Base-by-base conservation (phyloP, 2,329 filamentous ascomycete genomes). In the Orbilia oligospora region DNA sequence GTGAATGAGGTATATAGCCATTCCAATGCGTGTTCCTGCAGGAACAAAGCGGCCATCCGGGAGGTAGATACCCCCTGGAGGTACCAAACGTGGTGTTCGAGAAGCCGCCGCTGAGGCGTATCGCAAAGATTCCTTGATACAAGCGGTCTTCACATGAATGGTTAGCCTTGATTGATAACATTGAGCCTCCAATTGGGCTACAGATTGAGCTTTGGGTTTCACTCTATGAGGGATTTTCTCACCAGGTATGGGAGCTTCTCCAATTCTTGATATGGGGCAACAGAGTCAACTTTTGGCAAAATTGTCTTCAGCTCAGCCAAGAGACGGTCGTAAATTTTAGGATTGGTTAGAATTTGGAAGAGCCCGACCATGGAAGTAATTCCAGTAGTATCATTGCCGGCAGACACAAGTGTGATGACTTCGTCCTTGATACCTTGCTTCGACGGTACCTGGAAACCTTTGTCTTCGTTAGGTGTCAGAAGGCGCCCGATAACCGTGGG, bases 221-320 rank as follows among this genome's bases (percentile, higher is more conserved):
- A n/a, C n/a, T n/a, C n/a, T 36, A 38, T 33, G 24, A 56, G 72
- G 44, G 71, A 81, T 79, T 69, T n/a, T 79, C 80, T 81, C 66
- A 83, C 41, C 33, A 84, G 77, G 75, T 86, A 87, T 0, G 86
- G 84, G 8, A 86, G 81, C 53, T 84, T 81, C 79, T 87, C 83
- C 5, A 86, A 81, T 22, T 83, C 75, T 3, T 80, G 81, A 82
- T 83, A 83, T 1, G 36, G 67, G 2, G 80, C 78, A 36, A 81
- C 66, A 0, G 73, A 61, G 22, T 80, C 41, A 10, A 81, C 71
- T 63, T 82, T 77, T 22, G 81, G 81, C 44, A 82, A 78, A 20
- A 82, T 81, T 12, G 41, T 58, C 12, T 79, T 55, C 38, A 84
- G 77, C 20, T 84, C 83, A 49, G 81, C 75, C 46, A 80, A 80